Percentiles rank a stretch among this genome's conserved stretches.
phyloP scores from a whole-genome alignment of 257 asterid species.

The Solanum habrochaites region DNA sequence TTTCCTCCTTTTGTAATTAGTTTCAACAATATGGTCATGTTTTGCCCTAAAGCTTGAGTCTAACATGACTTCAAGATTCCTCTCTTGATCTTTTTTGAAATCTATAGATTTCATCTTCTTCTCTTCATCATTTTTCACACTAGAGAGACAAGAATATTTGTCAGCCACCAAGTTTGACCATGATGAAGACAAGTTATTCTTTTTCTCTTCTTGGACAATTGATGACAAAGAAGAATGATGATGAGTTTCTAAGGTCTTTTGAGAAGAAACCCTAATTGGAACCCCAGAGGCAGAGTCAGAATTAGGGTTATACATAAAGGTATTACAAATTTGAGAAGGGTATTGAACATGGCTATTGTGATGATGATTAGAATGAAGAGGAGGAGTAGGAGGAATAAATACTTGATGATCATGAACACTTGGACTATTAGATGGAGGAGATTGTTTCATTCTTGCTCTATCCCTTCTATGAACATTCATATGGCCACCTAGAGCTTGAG shows the following conservation, averaged over 20 bases:
- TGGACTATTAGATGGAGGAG: slow-evolving; percentile 7
- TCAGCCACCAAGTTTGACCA: slow-evolving; percentile 42
- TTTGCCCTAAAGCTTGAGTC: slow-evolving; percentile 13
- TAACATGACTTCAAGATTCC: neutral
- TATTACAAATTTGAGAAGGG: slow-evolving; percentile 20
- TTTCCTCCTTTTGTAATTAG: slow-evolving; percentile 51
- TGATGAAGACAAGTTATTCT: slow-evolving; percentile 10
- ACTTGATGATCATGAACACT: neutral
- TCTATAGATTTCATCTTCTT: neutral
- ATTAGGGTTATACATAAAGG: slow-evolving; percentile 37
- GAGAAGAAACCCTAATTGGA: slow-evolving; percentile 48
- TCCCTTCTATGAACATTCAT: slow-evolving; percentile 93
- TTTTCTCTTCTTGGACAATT: slow-evolving; percentile 7
- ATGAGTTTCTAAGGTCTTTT: slow-evolving; percentile 5
- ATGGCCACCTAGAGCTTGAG: slow-evolving; percentile 95
- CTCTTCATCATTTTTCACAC: slow-evolving; percentile 21
- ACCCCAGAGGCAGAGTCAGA: slow-evolving; percentile 13
- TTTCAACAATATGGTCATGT: slow-evolving; percentile 26
- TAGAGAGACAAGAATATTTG: slow-evolving; percentile 11
- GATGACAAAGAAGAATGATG: slow-evolving; percentile 17
- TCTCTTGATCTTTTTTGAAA: neutral
- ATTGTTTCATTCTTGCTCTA: slow-evolving; percentile 79
- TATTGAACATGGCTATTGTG: slow-evolving; percentile 3
- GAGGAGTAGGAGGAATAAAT: neutral
- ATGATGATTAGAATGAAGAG: neutral